Percentiles rank a stretch among this genome's conserved stretches.
These are phyloP conservation scores for Pichia membranifaciens DNA, from an alignment of 805 yeast species.

Conservation along the genomic window DNA sequence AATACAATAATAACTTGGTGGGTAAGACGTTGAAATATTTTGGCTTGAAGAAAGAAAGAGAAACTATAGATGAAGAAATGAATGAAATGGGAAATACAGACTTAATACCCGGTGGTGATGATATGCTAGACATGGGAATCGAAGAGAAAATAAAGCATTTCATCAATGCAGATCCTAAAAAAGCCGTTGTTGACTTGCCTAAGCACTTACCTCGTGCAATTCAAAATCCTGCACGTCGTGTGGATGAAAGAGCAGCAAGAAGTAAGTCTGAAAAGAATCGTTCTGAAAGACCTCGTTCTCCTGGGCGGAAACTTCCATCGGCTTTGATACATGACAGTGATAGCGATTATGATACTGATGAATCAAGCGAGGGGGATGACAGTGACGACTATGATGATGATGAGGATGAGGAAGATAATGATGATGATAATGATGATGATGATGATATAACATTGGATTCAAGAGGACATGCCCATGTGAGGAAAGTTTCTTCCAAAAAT, in stretches of 20 bases:
- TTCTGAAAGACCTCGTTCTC: too few species aligned
- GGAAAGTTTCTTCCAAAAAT: not conserved
- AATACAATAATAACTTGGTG: conserved; percentile 12
- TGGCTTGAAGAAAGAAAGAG: conserved; percentile 21
- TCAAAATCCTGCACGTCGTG: not conserved
- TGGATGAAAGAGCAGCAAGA: too few species aligned
- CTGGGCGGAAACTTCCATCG: not conserved
- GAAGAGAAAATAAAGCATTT: conserved; percentile 25
- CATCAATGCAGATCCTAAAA: conserved; percentile 21
- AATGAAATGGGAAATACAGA: conserved; percentile 18
- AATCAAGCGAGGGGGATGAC: not conserved
- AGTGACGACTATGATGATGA: conserved; percentile 16
- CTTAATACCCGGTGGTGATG: conserved; percentile 18
- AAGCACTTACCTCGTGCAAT: not conserved
- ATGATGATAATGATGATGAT: conserved; percentile 18
- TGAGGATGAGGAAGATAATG: conserved; percentile 12
- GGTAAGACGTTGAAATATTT: conserved; percentile 22
- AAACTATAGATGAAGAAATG: conserved; percentile 19
- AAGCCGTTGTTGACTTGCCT: conserved; percentile 17
- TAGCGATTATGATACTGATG: not conserved
- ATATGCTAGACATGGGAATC: conserved; percentile 14
- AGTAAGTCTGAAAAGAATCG: too few species aligned
- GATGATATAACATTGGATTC: conserved; percentile 12
- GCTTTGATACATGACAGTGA: conserved; percentile 7
- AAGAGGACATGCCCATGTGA: not conserved